A percentile compares a stretch with the other conserved stretches of the same genome.
phyloP scores from a whole-genome alignment of 2,329 filamentous ascomycete genomes.

The Coniochaeta sp. region DNA sequence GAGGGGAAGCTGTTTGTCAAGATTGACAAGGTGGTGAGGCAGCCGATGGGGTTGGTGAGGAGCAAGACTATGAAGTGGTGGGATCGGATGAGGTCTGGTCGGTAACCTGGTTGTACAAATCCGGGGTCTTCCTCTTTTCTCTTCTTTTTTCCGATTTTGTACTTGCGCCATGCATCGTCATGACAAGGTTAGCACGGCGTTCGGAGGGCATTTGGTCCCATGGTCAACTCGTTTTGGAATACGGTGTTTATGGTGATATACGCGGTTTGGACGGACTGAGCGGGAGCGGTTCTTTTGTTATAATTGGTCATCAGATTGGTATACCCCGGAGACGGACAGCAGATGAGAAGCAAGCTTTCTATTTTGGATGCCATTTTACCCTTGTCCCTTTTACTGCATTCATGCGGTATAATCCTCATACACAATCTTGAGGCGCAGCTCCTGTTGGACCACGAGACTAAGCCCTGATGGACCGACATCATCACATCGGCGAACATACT shows the following conservation, averaged over 20 bases:
- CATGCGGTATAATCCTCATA: neutral
- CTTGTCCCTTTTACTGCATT: neutral
- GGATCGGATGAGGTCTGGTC: neutral
- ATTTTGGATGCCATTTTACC: neutral
- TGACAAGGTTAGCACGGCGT: neutral
- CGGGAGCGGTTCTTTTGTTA: neutral
- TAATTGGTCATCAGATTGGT: neutral
- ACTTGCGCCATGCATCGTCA: neutral
- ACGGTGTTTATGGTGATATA: too few relatives aligned
- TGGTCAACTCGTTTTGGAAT: neutral
- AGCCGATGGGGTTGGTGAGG: neutral
- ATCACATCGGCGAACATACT: neutral
- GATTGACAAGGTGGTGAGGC: slow-evolving; percentile 35
- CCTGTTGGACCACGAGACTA: neutral
- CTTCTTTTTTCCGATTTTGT: neutral
- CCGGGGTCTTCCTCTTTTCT: neutral
- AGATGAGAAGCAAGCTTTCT: neutral
- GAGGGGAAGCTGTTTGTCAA: slow-evolving; percentile 43
- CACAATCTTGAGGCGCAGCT: too few relatives aligned
- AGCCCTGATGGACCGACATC: neutral
- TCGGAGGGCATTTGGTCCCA: neutral
- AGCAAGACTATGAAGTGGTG: neutral
- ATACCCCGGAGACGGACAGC: neutral
- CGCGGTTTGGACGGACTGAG: too few relatives aligned
- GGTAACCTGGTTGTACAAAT: neutral